These are phyloP conservation scores for Peronospora farinosa DNA, from an alignment of 352 stramenopile species.

Conservation along the genomic window DNA sequence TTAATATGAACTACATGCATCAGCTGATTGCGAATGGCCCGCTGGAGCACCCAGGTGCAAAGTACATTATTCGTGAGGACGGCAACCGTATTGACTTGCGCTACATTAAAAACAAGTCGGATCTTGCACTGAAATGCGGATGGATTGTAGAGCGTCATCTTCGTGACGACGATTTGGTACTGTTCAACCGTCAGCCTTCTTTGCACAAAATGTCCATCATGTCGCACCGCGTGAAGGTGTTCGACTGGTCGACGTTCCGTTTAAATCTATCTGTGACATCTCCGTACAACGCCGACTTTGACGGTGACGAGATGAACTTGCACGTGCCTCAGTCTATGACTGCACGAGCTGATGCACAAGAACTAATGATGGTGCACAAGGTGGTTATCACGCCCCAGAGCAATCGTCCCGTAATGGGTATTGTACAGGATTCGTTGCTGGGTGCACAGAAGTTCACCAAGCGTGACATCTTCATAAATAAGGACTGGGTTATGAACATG, in stretches of 20 bases:
- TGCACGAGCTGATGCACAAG: conserved; percentile 93
- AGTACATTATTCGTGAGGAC: conserved; percentile 98
- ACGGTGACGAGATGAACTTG: conserved; percentile 99
- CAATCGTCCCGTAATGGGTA: conserved; percentile 99
- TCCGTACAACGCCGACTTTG: conserved; percentile 99
- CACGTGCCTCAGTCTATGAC: conserved; percentile 96
- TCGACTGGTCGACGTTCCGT: conserved; percentile 99
- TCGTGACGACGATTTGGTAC: conserved; percentile 96
- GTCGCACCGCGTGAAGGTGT: conserved; percentile 97
- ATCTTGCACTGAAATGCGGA: conserved; percentile 92
- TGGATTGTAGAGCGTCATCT: conserved; percentile 99
- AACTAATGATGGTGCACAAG: conserved; percentile 98
- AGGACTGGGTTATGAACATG: conserved; percentile 97
- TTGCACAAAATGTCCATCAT: conserved; percentile 99
- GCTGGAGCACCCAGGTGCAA: conserved; percentile 94
- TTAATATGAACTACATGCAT: conserved; percentile 95
- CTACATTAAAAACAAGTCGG: conserved; percentile 96
- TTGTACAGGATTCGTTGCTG: conserved; percentile 96
- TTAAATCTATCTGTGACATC: conserved; percentile 97
- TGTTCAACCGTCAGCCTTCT: conserved; percentile 99
- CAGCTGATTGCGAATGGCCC: conserved; percentile 94
- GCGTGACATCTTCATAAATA: conserved; percentile 95
- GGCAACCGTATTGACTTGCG: conserved; percentile 96
- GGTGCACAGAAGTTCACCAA: conserved; percentile 98
- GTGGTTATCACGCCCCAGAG: conserved; percentile 98